A percentile compares a stretch with the other conserved stretches of the same genome.
Evolutionary conservation across 768 basidiomycete genomes (phyloP).

Genomic region (Tylopilus vinaceipallidus): DNA sequence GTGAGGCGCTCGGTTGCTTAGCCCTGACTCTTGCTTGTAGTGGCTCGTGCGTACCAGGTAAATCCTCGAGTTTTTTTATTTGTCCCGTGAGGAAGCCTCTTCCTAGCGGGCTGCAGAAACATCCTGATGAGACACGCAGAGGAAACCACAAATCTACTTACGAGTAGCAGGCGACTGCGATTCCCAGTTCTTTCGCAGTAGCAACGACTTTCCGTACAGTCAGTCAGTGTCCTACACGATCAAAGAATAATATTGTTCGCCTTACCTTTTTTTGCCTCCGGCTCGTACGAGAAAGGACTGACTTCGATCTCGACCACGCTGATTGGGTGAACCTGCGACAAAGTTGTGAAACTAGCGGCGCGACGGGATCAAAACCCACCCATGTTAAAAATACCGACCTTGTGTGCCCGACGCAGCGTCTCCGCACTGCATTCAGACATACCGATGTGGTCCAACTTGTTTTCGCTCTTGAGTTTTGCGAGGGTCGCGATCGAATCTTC

Average conservation of each 20-base stretch:
- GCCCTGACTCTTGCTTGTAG: not conserved
- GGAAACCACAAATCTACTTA: conserved; percentile 21
- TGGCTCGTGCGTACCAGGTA: conserved; percentile 24
- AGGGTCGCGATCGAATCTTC: conserved; percentile 49
- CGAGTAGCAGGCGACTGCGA: conserved; percentile 62
- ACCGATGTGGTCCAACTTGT: conserved; percentile 51
- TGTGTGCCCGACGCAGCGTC: conserved; percentile 42
- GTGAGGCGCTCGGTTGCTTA: conserved; percentile 11
- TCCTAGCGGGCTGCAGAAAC: conserved; percentile 45
- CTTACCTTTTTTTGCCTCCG: conserved; percentile 44
- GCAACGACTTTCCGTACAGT: conserved; percentile 41
- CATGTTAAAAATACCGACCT: conserved; percentile 16
- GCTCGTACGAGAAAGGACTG: conserved; percentile 56
- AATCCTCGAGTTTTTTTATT: conserved; percentile 38
- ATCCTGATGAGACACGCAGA: not conserved
- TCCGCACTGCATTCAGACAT: conserved; percentile 51
- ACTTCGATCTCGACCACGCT: conserved; percentile 67
- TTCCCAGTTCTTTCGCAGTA: conserved; percentile 50
- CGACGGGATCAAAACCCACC: not conserved
- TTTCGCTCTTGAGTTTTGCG: conserved; percentile 31
- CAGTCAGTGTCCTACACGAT: not conserved
- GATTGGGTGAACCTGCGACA: conserved; percentile 48
- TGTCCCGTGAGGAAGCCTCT: conserved; percentile 48
- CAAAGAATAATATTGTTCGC: not conserved
- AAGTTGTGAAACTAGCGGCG: not conserved